Base-by-base conservation (phyloP, 2,329 filamentous ascomycete species). In the Aspergillus sp. region DNA sequence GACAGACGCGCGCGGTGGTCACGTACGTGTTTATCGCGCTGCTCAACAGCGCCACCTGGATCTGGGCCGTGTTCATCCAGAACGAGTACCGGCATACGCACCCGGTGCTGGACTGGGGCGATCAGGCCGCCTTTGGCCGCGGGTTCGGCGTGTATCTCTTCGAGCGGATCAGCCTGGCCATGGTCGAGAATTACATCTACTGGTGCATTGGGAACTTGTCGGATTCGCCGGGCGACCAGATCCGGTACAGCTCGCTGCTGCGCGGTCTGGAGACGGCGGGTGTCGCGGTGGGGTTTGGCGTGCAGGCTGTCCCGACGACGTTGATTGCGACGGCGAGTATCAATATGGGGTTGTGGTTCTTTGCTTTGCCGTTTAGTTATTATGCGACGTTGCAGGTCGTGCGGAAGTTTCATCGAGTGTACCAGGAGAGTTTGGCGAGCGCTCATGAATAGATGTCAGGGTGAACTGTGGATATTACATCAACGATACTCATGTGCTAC, bases 141-240 rank as follows among this genome's bases (percentile, higher is more conserved):
- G 75, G 74, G 0, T 77, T 77, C 49, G 74, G 74, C 1, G 47
- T 77, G 7, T 77, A 73, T 52, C 60, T 78, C 52, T 69, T 77
- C 41, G 71, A 75, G 54, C 66, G 70, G 2, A 62, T 74, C 49
- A 72, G 69, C 53, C 57, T 72, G 1, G 64, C 67, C 3, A 70
- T 77, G 62, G 69, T 75, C 2, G 71, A 77, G 46, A 76, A 77
- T 52, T 77, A 74, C 54, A 74, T 77, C 23, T 77, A 78, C 58
- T 78, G 75, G 75, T 77, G 72, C 47, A 78, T 78, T 50, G 64
- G 74, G 3, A 77, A 76, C 50, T 58, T 78, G 3, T 74, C 74
- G 0, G 73, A 77, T 50, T 76, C 72, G 1, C 73, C 71, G 0
- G 73, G 71, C 1, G 74, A 76, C 45, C 72, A 76, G 57, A 76